A percentile compares a stretch with the other conserved stretches of the same genome.
phyloP scores from a whole-genome alignment of 2,329 filamentous ascomycete species.

The Didymella pomorum region DNA sequence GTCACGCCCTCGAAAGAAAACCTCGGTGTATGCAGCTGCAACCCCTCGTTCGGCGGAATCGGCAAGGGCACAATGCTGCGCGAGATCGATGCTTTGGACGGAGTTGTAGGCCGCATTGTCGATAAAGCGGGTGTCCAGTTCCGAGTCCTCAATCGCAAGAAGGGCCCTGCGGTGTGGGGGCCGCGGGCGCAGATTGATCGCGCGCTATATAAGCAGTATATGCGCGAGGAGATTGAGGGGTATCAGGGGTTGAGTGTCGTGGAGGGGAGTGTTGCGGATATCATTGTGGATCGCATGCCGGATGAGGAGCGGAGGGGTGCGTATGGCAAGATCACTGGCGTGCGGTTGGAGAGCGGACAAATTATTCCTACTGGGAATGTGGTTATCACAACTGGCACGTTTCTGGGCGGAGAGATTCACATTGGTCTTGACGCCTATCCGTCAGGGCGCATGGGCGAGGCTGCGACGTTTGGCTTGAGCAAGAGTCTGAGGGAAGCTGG shows the following conservation, averaged over 20 bases:
- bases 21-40: slow-evolving; percentile 94
- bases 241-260: slow-evolving; percentile 85
- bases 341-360: slow-evolving; percentile 86
- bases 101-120: slow-evolving; percentile 84
- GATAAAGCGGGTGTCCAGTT: slow-evolving; percentile 97
- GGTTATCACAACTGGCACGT: slow-evolving; percentile 95
- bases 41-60: slow-evolving; percentile 97
- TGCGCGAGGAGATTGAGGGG: slow-evolving; percentile 81
- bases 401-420: slow-evolving; percentile 94
- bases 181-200: slow-evolving; percentile 96
- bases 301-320: slow-evolving; percentile 56
- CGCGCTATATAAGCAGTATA: slow-evolving; percentile 84
- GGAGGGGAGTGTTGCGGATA: slow-evolving; percentile 89
- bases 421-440: slow-evolving; percentile 87
- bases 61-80: slow-evolving; percentile 96
- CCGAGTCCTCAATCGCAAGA: slow-evolving; percentile 83
- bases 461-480: slow-evolving; percentile 89
- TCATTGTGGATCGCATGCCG: slow-evolving; percentile 72
- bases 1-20: slow-evolving; percentile 89
- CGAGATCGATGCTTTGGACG: slow-evolving; percentile 94
- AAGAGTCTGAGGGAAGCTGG: slow-evolving; percentile 88
- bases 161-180: slow-evolving; percentile 96
- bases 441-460: slow-evolving; percentile 91
- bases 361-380: slow-evolving; percentile 81
- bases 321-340: slow-evolving; percentile 79